Base-by-base conservation (phyloP, 208 protist species). In the Zelonia costaricensis region DNA sequence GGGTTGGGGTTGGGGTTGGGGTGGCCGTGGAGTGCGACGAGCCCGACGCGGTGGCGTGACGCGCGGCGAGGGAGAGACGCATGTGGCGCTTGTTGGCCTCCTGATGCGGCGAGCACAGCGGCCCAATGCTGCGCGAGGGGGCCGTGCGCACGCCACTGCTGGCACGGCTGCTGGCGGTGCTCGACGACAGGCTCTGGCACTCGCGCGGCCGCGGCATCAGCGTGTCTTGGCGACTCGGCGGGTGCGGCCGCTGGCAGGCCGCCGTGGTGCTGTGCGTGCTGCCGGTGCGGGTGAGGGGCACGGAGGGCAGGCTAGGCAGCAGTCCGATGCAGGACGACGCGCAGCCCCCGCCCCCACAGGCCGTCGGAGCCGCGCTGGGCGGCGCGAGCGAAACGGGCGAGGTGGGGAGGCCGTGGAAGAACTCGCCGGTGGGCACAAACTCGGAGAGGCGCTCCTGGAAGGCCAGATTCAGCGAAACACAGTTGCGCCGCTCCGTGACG, bases 401-500 rank as follows among this genome's bases (percentile, higher is more conserved):
- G 23, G 18, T 25, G 30, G 10, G 22, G 59, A 18, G 27, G 30
- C 60, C 59, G 48, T 69, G 59, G 57, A 49, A 62, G 36, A 64
- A 65, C 56, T 64, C 66, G n/a, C 15, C 4, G 30, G 6, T 54
- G 1, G 64, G 63, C 33, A 63, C 56, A 30, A 63, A 80, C 58
- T 74, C 67, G 49, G 66, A 70, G 36, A 94, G 80, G 4, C 69
- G 30, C 62, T 94, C 76, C 20, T 83, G 79, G 52, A 95, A 95
- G 23, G 79, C 84, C 8, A 95, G 54, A 51, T 95, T 95, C 7
- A 91, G 74, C 4, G 80, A 90, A 35, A 95, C 81, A 59, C 86
- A 91, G 18, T 62, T 45, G 27, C 90, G 70, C 13, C 79, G 78
- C 28, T 20, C 47, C 16, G 61, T 53, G 23, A 97, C 85, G 38